A percentile compares a stretch with the other conserved stretches of the same genome.
These are phyloP conservation scores for Tephrocybe rancida DNA, from an alignment of 768 basidiomycete species.

Conservation along the genomic window DNA sequence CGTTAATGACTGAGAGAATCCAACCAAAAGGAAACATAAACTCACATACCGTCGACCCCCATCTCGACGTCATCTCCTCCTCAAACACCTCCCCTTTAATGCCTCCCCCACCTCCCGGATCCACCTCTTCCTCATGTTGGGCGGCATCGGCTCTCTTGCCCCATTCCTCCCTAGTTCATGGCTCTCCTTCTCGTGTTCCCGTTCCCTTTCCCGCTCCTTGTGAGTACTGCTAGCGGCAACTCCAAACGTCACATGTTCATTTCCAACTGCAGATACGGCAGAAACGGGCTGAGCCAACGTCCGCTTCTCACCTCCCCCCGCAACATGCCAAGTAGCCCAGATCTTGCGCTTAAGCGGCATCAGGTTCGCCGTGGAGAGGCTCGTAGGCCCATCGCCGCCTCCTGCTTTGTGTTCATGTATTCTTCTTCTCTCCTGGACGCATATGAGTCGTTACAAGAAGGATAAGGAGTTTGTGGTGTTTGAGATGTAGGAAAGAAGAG, in stretches of 20 bases:
- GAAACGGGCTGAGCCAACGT: background rate
- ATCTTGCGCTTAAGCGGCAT: slow-evolving; percentile 14
- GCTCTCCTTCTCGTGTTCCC: background rate
- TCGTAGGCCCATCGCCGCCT: slow-evolving; percentile 60
- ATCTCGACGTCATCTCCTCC: no score
- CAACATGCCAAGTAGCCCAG: slow-evolving; percentile 20
- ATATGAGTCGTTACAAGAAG: no score
- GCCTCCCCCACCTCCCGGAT: slow-evolving; percentile 32
- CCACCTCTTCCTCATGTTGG: slow-evolving; percentile 64
- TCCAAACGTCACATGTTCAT: no score
- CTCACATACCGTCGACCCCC: background rate
- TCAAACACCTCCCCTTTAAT: slow-evolving; percentile 24
- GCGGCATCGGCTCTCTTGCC: slow-evolving; percentile 41
- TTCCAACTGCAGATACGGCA: background rate
- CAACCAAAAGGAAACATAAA: background rate
- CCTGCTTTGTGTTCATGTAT: slow-evolving; percentile 32
- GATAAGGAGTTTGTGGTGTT: no score
- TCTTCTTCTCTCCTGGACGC: no score
- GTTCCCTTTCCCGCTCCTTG: background rate
- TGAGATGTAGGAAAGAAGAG: no score
- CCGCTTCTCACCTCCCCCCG: no score
- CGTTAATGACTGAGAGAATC: background rate
- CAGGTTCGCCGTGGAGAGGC: slow-evolving; percentile 28
- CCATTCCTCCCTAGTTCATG: background rate
- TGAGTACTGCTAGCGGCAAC: no score